Conservation (phyloP, 306 rosid genomes). For the Prinsepia uniflora region DNA sequence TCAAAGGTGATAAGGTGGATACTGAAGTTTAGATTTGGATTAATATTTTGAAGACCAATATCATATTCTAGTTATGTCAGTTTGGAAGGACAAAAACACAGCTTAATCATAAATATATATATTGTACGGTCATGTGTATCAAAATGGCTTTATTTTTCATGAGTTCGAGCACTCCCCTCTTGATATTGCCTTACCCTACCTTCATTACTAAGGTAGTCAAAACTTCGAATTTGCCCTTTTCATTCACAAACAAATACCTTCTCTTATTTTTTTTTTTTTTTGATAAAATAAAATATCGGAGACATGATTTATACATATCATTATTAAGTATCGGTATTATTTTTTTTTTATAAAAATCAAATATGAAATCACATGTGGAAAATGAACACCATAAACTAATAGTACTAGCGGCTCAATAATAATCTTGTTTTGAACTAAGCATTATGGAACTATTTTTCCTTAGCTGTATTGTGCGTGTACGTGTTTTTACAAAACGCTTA, state of each 20-base stretch:
- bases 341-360: too few relatives aligned
- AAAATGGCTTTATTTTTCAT: background rate
- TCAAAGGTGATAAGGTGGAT: constrained; percentile 48
- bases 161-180: constrained; percentile 22
- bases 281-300: too few relatives aligned
- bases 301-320: too few relatives aligned
- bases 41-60: constrained; percentile 34
- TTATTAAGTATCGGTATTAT: too few relatives aligned
- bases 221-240: constrained; percentile 21
- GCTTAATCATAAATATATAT: constrained; percentile 23
- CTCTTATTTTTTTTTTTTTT: too few relatives aligned
- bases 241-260: background rate
- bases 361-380: too few relatives aligned
- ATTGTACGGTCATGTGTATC: constrained; percentile 29
- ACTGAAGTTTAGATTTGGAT: constrained; percentile 38
- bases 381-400: too few relatives aligned
- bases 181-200: constrained; percentile 21
- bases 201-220: constrained; percentile 23
- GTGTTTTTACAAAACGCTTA: too few relatives aligned
- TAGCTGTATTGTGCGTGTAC: too few relatives aligned
- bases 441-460: too few relatives aligned
- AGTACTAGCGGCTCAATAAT: too few relatives aligned
- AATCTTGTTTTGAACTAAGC: too few relatives aligned
- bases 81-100: constrained; percentile 22
- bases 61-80: constrained; percentile 40